These are phyloP conservation scores for Isabelozyma heimii DNA, from an alignment of 805 yeast species.

Conservation along the genomic window DNA sequence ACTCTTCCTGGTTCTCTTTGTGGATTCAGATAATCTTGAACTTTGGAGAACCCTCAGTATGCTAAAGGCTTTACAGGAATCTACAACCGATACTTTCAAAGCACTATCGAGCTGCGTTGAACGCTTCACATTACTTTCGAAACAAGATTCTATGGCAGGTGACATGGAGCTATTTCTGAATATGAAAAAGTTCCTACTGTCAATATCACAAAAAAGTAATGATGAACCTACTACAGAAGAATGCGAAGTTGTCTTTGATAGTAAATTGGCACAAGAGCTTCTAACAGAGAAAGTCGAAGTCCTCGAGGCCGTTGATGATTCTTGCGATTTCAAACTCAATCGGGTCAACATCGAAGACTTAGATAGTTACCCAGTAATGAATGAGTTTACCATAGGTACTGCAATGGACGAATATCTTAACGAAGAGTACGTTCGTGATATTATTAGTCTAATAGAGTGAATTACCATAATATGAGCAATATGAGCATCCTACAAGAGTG, in stretches of 20 bases:
- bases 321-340: background rate
- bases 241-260: background rate
- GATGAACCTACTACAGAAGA: background rate
- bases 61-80: slow-evolving; percentile 15
- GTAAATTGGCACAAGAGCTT: background rate
- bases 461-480: background rate
- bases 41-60: slow-evolving; percentile 15
- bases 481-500: background rate
- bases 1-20: slow-evolving; percentile 16
- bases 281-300: background rate
- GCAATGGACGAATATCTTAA: background rate
- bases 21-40: slow-evolving; percentile 10
- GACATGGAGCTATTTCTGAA: background rate
- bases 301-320: background rate
- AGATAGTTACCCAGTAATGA: background rate
- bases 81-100: slow-evolving; percentile 11
- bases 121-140: slow-evolving; percentile 7
- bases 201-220: background rate
- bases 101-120: slow-evolving; percentile 22
- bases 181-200: background rate
- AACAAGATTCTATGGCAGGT: background rate
- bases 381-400: background rate
- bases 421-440: background rate
- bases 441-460: background rate
- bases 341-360: background rate